A percentile compares a stretch with the other conserved stretches of the same genome.
These are phyloP conservation scores for Stephanodiscus minutulus DNA, from an alignment of 108 stramenopile genomes.

Conservation along the genomic window DNA sequence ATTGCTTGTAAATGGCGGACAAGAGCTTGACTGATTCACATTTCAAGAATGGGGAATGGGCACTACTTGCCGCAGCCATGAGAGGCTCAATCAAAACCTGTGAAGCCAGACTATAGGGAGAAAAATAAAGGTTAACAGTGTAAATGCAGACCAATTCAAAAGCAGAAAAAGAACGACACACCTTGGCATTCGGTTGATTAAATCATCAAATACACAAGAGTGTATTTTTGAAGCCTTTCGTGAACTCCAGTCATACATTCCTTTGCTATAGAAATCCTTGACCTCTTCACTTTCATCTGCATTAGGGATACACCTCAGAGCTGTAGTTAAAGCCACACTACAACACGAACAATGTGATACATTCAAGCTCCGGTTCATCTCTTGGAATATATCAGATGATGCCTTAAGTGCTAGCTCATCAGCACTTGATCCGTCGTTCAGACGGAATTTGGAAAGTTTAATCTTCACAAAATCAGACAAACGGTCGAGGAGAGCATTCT, in stretches of 20 bases:
- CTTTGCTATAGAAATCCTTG: conserved; percentile 39
- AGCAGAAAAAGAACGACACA: neutral
- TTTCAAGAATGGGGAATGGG: conserved; percentile 66
- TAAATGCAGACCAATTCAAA: conserved; percentile 1
- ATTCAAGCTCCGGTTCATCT: conserved; percentile 46
- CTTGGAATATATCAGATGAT: conserved; percentile 38
- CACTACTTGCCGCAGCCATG: conserved; percentile 44
- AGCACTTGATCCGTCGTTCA: conserved; percentile 41
- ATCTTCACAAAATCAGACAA: conserved; percentile 60
- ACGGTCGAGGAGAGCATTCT: conserved; percentile 58
- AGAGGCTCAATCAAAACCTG: conserved; percentile 52
- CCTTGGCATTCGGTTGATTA: conserved; percentile 56
- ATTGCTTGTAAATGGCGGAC: conserved; percentile 30
- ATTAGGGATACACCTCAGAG: conserved; percentile 52
- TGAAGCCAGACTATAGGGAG: conserved; percentile 25
- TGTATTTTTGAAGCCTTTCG: conserved; percentile 63
- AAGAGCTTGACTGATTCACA: conserved; percentile 67
- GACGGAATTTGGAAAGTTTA: conserved; percentile 67
- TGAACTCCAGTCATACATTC: conserved; percentile 73
- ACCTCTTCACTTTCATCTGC: conserved; percentile 35
- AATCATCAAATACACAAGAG: conserved; percentile 67
- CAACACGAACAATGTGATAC: conserved; percentile 65
- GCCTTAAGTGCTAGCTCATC: conserved; percentile 30
- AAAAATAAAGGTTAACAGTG: conserved; percentile 4
- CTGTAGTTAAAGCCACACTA: conserved; percentile 55